Evolutionary conservation across 2,329 filamentous ascomycete genomes (phyloP), one percentile per base, ranked within the genome.

Genomic region (Hymenoscyphus scutula): DNA sequence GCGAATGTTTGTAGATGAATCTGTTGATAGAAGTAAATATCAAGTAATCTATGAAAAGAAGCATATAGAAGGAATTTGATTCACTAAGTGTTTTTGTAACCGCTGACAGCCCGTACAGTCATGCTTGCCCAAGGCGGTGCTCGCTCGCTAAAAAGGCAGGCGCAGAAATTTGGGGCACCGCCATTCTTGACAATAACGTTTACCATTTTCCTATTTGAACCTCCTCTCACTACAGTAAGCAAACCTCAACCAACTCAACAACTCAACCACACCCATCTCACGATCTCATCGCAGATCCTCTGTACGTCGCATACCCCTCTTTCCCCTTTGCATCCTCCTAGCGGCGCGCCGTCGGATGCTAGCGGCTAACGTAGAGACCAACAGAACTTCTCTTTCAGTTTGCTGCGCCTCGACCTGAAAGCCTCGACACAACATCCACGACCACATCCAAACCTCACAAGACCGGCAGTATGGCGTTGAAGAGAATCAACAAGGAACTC

Each of bases 401-500:
- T 65, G 67, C 69, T 69, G 66, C 68, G 64, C 63, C 66, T 69
- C 67, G 65, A 71, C 54, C 56, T 25, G 56, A 64, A 61, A 59
- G 67, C 63, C 51, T 66, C 65, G 62, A 68, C 65, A 66, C 54
- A 62, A 66, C 38, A 41, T 41, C 61, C 55, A 60, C 62, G 53
- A 59, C 66, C 63, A 67, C 64, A 62, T 67, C 69, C 61, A 67
- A 58, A 67, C 64, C 65, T 68, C 65, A 70, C 59, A 70, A 58
- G 64, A 61, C 61, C 67, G 59, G 67, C 67, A 67, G 65, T 65
- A 95, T 95, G 91, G 91, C 91, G 80, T 86, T 95, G 74, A 95
- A 95, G 89, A 88, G 91, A 80, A 95, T 95, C 80, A 94, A 94
- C 86, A 95, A 93, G 88, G 91, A 95, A 81, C 87, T 95, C 77